Percentiles rank a stretch among this genome's conserved stretches.
phyloP scores from a whole-genome alignment of 2,329 filamentous ascomycete species.

The Xylaria sp. region DNA sequence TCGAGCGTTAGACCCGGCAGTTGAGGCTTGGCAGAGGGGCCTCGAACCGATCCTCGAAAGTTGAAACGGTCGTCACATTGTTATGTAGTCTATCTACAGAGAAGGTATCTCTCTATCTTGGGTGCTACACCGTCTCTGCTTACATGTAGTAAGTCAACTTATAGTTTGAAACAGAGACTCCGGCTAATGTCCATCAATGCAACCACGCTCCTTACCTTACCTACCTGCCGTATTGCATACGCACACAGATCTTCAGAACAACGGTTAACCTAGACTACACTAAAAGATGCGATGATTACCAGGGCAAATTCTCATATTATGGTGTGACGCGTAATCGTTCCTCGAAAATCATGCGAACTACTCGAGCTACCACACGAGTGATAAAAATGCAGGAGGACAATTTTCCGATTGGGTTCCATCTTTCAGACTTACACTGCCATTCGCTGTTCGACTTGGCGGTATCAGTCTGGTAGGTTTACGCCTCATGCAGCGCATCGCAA shows the following conservation, averaged over 20 bases:
- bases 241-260: conserved; percentile 11
- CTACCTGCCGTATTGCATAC: conserved; percentile 16
- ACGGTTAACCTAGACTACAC: neutral
- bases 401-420: conserved; percentile 15
- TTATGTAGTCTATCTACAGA: neutral
- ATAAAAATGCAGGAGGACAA: neutral
- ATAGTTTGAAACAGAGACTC: neutral
- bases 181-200: conserved; percentile 2
- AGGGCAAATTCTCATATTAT: conserved; percentile 13
- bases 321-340: conserved; percentile 20
- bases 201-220: neutral
- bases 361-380: neutral
- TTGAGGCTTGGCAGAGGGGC: conserved; percentile 26
- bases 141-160: neutral
- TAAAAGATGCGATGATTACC: conserved; percentile 1
- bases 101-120: neutral
- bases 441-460: conserved; percentile 20
- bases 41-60: neutral
- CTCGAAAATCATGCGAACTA: conserved; percentile 14
- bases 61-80: neutral
- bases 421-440: neutral
- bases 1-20: conserved; percentile 8
- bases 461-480: conserved; percentile 22
- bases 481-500: neutral
- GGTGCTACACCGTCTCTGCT: neutral